Evolutionary conservation across 208 protist species (phyloP).

Genomic region (Crithidia brevicula): DNA sequence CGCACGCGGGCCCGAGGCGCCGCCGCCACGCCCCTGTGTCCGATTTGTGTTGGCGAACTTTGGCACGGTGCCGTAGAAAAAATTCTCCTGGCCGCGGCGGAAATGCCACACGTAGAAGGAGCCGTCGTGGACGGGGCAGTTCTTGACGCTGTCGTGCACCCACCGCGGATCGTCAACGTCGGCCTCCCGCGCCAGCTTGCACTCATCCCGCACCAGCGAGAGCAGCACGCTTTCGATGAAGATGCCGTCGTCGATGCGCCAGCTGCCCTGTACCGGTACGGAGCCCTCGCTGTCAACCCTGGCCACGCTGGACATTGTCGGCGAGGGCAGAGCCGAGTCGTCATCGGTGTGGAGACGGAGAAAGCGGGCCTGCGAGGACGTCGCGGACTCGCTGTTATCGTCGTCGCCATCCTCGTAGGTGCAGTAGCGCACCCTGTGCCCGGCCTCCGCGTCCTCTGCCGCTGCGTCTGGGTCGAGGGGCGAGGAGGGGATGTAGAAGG

Average conservation of each 20-base stretch:
- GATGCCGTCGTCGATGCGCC: constrained; percentile 43
- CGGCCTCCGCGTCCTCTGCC: neutral
- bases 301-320: neutral
- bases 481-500: constrained; percentile 27
- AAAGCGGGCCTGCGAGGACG: neutral
- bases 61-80: constrained; percentile 75
- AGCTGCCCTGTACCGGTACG: constrained; percentile 31
- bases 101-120: constrained; percentile 77
- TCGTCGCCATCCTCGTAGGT: neutral
- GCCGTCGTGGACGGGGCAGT: constrained; percentile 45
- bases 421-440: neutral
- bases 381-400: constrained; percentile 4
- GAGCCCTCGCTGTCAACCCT: neutral
- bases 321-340: constrained; percentile 7
- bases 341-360: constrained; percentile 13
- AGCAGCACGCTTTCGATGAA: constrained; percentile 69
- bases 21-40: constrained; percentile 1
- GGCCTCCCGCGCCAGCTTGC: constrained; percentile 66
- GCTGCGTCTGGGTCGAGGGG: neutral
- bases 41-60: constrained; percentile 67
- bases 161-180: constrained; percentile 50
- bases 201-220: constrained; percentile 73
- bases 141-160: constrained; percentile 36
- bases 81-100: constrained; percentile 42
- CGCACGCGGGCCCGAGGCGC: neutral